Base-by-base conservation (phyloP, 2,329 filamentous ascomycete species). In the Fusarium secorum region DNA sequence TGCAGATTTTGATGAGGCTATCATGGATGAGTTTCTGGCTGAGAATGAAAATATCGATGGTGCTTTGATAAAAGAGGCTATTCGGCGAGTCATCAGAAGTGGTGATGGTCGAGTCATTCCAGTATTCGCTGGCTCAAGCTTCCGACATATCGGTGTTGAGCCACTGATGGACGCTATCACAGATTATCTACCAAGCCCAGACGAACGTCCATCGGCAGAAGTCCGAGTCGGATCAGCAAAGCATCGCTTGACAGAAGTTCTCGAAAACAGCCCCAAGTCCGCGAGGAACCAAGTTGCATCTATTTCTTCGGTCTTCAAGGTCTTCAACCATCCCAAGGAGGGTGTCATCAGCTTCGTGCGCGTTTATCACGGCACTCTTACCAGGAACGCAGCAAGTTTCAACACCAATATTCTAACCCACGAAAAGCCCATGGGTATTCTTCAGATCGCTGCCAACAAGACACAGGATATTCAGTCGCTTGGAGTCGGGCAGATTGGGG, bases 141-240 rank as follows among this genome's bases (percentile, higher is more conserved):
- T 98, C 80, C 90, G 92, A 44, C 97, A 98, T 72, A 93, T 98
- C 68, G 96, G 96, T 11, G 94, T 98, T 7, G 94, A 98, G 79
- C 94, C 95, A 32, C 85, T 99, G 26, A 87, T 98, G 57, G 94
- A 98, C 79, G 93, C 93, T 39, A 90, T 98, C 17, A 89, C 94
- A 13, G 93, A 98, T 76, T 91, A 98, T 48, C 85, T 98, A 5
- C 96, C 96, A 0, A 93, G 90, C 70, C 96, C 96, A 1, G 82
- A 86, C 3, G 94, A 98, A 77, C 87, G 93, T 22, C 92, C 93
- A 13, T 92, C 95, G 75, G 88, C 94, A 1, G 90, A 94, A 74
- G 88, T 98, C 55, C 92, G 88, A 55, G 83, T 95, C 6, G 91
- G 89, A 0, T 83, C 88, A n/a, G 84, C 86, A 0, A 80, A 78